Percentiles rank a stretch among this genome's conserved stretches.
These are phyloP conservation scores for Paraphaeosphaeria minitans DNA, from an alignment of 2,329 filamentous ascomycete genomes.

Conservation along the genomic window DNA sequence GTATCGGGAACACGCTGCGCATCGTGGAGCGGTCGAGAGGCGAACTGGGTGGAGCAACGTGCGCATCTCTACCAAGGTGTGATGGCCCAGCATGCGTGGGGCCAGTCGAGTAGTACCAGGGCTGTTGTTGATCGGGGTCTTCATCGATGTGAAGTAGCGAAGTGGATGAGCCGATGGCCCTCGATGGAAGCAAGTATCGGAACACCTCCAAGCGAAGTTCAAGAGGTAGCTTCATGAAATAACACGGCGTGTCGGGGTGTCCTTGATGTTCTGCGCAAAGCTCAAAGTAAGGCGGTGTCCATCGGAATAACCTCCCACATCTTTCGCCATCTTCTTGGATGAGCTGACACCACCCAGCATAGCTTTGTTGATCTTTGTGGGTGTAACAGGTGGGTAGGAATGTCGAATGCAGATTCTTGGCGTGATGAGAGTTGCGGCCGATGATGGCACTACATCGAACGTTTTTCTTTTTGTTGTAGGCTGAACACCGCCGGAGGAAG, in stretches of 20 bases:
- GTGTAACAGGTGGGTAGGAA: constrained; percentile 36
- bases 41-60: background rate
- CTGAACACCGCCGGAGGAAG: constrained; percentile 34
- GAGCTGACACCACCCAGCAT: constrained; percentile 36
- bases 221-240: constrained; percentile 38
- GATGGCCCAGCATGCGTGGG: background rate
- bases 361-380: constrained; percentile 35
- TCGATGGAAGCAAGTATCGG: constrained; percentile 35
- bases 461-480: constrained; percentile 34
- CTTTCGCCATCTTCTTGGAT: constrained; percentile 21
- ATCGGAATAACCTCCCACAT: constrained; percentile 34
- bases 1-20: constrained; percentile 23
- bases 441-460: constrained; percentile 28
- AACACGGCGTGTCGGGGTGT: constrained; percentile 36
- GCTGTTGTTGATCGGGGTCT: background rate
- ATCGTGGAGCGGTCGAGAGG: constrained; percentile 3
- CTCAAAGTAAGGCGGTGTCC: constrained; percentile 37
- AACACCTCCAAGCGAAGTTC: constrained; percentile 40
- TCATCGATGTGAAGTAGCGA: constrained; percentile 17
- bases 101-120: constrained; percentile 2
- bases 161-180: constrained; percentile 33
- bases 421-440: constrained; percentile 27
- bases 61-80: background rate
- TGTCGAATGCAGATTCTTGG: constrained; percentile 17
- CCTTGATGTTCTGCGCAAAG: constrained; percentile 35